These are phyloP conservation scores for Colletotrichum musae DNA, from an alignment of 2,329 filamentous ascomycete species.

Conservation along the genomic window DNA sequence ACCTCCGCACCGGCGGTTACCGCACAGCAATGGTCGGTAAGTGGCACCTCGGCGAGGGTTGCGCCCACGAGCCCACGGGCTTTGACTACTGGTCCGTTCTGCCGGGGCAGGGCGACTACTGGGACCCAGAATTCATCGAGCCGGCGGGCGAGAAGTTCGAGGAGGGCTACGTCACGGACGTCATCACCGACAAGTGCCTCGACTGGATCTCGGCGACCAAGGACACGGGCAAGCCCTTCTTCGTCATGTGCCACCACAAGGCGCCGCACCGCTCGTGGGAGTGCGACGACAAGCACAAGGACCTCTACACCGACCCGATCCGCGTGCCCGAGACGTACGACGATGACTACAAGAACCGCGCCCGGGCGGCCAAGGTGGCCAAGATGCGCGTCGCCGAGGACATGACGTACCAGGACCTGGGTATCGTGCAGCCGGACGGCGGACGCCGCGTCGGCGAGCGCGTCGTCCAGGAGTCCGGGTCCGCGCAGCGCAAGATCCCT, in stretches of 20 bases:
- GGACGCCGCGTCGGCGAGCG: constrained; percentile 55
- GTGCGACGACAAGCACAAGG: constrained; percentile 62
- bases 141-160: constrained; percentile 49
- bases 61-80: constrained; percentile 60
- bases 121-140: constrained; percentile 65
- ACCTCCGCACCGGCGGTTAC: constrained; percentile 61
- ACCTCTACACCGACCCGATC: constrained; percentile 62
- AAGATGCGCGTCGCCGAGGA: constrained; percentile 68
- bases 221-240: constrained; percentile 60
- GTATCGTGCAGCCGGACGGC: constrained; percentile 63
- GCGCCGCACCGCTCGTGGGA: constrained; percentile 69
- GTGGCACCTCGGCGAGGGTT: constrained; percentile 67
- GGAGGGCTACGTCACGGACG: constrained; percentile 64
- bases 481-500: constrained; percentile 48
- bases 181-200: constrained; percentile 66
- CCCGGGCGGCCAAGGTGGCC: constrained; percentile 62
- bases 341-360: constrained; percentile 69
- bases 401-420: constrained; percentile 65
- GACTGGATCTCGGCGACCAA: constrained; percentile 53
- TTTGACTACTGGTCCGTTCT: constrained; percentile 68
- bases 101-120: constrained; percentile 67
- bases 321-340: constrained; percentile 65
- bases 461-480: constrained; percentile 46
- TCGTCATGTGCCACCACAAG: constrained; percentile 71
- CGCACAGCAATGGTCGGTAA: constrained; percentile 68